Conservation (phyloP, 192 early-diverging fungal species). For the Coemansia asiatica region DNA sequence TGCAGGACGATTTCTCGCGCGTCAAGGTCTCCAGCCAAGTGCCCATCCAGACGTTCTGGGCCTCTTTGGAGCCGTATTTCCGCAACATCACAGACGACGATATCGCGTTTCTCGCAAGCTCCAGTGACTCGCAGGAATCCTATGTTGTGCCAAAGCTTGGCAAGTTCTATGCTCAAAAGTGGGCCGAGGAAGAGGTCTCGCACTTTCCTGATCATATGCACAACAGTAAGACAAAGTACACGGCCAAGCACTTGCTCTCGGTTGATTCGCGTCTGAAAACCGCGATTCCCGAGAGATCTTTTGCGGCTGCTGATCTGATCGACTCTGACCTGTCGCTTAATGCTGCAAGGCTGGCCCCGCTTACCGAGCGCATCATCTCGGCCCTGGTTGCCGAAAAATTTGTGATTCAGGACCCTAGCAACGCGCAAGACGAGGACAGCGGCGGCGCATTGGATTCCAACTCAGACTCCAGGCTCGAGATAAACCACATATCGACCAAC, state of each 20-base stretch:
- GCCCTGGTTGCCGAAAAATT: slow-evolving; percentile 69
- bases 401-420: slow-evolving; percentile 21
- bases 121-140: slow-evolving; percentile 63
- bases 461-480: slow-evolving; percentile 7
- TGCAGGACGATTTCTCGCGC: slow-evolving; percentile 65
- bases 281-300: neutral
- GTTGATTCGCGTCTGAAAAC: slow-evolving; percentile 12
- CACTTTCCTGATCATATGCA: slow-evolving; percentile 55
- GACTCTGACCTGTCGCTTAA: slow-evolving; percentile 61
- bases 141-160: slow-evolving; percentile 83
- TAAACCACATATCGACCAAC: slow-evolving; percentile 17
- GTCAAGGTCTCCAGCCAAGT: slow-evolving; percentile 78
- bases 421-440: neutral
- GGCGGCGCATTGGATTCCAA: slow-evolving; percentile 6
- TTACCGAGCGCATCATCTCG: slow-evolving; percentile 78
- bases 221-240: slow-evolving; percentile 37
- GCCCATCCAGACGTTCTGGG: slow-evolving; percentile 81
- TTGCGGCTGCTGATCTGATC: slow-evolving; percentile 20
- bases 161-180: slow-evolving; percentile 65
- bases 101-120: slow-evolving; percentile 62
- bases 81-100: slow-evolving; percentile 79
- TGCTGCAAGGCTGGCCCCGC: slow-evolving; percentile 63
- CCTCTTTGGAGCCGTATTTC: slow-evolving; percentile 82
- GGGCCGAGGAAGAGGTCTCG: slow-evolving; percentile 69
- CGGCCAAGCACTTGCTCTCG: slow-evolving; percentile 21